Conservation (phyloP, 208 protist species). For the Trichomonas vaginalis region DNA sequence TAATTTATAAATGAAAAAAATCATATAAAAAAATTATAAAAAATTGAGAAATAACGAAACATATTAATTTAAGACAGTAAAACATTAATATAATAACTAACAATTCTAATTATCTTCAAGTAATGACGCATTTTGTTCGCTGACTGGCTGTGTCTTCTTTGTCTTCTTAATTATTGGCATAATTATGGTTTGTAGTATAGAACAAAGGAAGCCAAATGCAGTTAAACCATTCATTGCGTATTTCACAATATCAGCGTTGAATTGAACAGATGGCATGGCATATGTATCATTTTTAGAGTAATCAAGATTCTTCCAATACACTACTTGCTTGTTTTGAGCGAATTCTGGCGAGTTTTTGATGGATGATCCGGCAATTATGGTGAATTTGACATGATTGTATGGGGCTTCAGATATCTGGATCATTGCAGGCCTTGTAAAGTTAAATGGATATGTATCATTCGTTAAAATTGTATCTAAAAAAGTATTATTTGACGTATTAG, state of each 20-base stretch:
- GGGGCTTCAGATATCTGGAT: neutral
- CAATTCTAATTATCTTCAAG: no score
- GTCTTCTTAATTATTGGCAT: neutral
- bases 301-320: neutral
- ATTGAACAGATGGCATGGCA: neutral
- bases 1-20: no score
- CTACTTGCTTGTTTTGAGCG: neutral
- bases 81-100: no score
- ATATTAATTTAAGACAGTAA: no score
- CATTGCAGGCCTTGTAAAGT: no score
- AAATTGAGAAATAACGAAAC: no score
- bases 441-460: neutral
- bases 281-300: neutral
- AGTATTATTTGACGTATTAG: neutral
- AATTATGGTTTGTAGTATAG: neutral
- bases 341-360: neutral
- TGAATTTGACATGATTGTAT: neutral
- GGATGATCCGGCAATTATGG: neutral
- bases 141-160: neutral
- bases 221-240: neutral
- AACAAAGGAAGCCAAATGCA: neutral
- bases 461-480: neutral
- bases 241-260: neutral
- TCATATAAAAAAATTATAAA: no score
- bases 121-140: no score